Evolutionary conservation across 331 rosid genomes (phyloP).

Genomic region (Quercus tomentella): DNA sequence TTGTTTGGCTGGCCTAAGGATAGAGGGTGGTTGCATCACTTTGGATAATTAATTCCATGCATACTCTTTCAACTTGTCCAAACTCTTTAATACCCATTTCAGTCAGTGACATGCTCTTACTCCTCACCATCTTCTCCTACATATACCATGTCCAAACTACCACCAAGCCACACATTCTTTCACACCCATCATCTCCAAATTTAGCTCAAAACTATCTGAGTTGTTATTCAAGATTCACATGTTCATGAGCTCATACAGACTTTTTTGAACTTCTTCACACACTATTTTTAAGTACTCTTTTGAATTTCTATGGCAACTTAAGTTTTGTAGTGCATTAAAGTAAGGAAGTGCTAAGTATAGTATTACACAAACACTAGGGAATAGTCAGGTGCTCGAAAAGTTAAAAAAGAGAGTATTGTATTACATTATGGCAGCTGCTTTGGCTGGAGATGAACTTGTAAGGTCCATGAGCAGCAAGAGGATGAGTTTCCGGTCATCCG

Average conservation of each 20-base stretch:
- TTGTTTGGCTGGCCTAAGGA: no score
- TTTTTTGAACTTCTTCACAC: background rate
- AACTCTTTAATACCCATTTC: background rate
- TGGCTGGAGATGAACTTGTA: slow-evolving; percentile 20
- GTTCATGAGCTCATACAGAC: background rate
- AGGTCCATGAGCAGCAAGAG: slow-evolving; percentile 28
- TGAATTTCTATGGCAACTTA: background rate
- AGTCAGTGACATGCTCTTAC: background rate
- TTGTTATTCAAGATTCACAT: background rate
- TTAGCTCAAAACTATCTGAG: background rate
- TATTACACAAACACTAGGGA: no score
- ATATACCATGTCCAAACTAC: background rate
- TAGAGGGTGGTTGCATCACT: no score
- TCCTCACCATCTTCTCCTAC: background rate
- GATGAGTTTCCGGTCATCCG: slow-evolving; percentile 33
- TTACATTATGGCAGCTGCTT: slow-evolving; percentile 22
- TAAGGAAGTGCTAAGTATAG: background rate
- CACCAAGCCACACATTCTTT: background rate
- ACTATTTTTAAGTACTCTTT: no score
- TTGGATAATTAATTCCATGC: background rate
- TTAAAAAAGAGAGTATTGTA: no score
- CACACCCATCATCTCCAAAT: background rate
- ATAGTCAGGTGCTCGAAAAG: no score
- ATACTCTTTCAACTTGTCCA: background rate
- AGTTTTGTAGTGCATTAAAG: background rate